Evolutionary conservation across 2,329 filamentous ascomycete genomes (phyloP).

Genomic region (Colletotrichum nymphaeae): DNA sequence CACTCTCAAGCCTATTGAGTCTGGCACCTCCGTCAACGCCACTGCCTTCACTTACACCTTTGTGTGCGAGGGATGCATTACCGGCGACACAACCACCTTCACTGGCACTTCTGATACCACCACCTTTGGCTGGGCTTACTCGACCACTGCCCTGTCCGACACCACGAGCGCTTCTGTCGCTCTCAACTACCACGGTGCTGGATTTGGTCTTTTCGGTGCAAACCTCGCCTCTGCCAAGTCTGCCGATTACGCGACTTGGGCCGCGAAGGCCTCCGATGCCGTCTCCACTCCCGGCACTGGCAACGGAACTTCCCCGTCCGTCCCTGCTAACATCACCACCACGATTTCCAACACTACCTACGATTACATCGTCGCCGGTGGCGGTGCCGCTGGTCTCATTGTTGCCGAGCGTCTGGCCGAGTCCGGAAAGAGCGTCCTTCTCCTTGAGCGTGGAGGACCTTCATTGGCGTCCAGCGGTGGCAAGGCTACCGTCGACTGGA

Average conservation of each 20-base stretch:
- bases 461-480: slow-evolving; percentile 35
- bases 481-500: slow-evolving; percentile 41
- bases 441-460: slow-evolving; percentile 33
- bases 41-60: slow-evolving; percentile 62
- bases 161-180: slow-evolving; percentile 33
- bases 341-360: slow-evolving; percentile 34
- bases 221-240: slow-evolving; percentile 37
- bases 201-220: slow-evolving; percentile 39
- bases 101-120: slow-evolving; percentile 21
- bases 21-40: slow-evolving; percentile 58
- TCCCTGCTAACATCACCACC: slow-evolving; percentile 30
- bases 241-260: slow-evolving; percentile 37
- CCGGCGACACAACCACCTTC: slow-evolving; percentile 42
- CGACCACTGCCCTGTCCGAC: slow-evolving; percentile 35
- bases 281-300: slow-evolving; percentile 27
- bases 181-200: slow-evolving; percentile 37
- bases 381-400: slow-evolving; percentile 35
- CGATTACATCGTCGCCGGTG: slow-evolving; percentile 37
- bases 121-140: slow-evolving; percentile 35
- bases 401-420: slow-evolving; percentile 35
- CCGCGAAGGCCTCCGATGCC: slow-evolving; percentile 40
- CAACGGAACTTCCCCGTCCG: slow-evolving; percentile 22
- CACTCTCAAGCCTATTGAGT: slow-evolving; percentile 54
- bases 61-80: slow-evolving; percentile 55
- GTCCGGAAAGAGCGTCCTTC: slow-evolving; percentile 36